phyloP scores from a whole-genome alignment of 2,329 filamentous ascomycete genomes.

The Mycosphaerella sp. region DNA sequence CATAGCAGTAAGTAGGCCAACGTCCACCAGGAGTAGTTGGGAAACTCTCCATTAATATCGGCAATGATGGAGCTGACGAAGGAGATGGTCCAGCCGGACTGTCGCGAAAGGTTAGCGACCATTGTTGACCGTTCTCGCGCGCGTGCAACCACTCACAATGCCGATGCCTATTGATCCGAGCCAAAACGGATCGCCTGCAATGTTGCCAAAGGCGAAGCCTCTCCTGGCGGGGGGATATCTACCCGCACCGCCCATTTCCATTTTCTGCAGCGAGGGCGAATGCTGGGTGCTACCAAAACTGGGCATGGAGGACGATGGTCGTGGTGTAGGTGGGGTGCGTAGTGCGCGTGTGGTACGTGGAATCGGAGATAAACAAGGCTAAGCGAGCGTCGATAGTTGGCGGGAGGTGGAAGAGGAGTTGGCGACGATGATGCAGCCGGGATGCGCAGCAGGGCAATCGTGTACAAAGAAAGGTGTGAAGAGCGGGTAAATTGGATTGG shows the following conservation, averaged over 20 bases:
- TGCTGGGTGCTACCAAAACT: constrained; percentile 23
- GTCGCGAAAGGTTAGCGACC: constrained; percentile 12
- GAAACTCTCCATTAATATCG: constrained; percentile 54
- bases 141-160: constrained; percentile 56
- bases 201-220: constrained; percentile 71
- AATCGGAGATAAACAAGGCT: constrained; percentile 3
- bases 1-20: constrained; percentile 78
- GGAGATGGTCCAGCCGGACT: constrained; percentile 94
- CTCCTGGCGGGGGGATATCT: constrained; percentile 38
- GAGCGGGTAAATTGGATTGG: neutral
- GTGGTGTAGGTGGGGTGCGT: neutral
- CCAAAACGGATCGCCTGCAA: constrained; percentile 93
- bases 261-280: constrained; percentile 29
- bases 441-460: constrained; percentile 5
- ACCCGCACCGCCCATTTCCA: constrained; percentile 27
- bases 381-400: constrained; percentile 21
- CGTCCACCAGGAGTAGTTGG: constrained; percentile 89
- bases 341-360: neutral
- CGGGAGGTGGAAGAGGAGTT: constrained; percentile 1
- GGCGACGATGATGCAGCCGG: constrained; percentile 4
- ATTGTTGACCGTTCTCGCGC: neutral
- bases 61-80: constrained; percentile 82
- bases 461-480: neutral
- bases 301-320: constrained; percentile 23
- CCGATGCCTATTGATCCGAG: constrained; percentile 90